Evolutionary conservation across 352 stramenopile genomes (phyloP), one percentile per base, ranked within the genome.

Genomic region (Phytophthora pseudosyringae): DNA sequence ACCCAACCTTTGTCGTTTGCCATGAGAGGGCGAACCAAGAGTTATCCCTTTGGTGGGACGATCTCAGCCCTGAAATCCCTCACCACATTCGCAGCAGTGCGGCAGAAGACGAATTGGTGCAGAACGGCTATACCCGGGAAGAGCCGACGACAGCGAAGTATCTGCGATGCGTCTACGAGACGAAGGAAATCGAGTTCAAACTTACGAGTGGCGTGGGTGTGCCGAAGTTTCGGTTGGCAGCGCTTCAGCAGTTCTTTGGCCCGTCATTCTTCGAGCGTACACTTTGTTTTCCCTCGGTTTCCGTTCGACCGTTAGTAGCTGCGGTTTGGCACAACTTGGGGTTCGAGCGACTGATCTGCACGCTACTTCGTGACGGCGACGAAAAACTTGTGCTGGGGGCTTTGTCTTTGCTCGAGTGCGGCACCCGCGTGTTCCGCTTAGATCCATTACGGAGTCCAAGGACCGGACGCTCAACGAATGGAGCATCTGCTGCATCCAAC

Each of bases 161-260:
- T 33, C 39, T 80, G 15, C n/a, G 45, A 12, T 64, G 39, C 4
- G 9, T 79, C 18, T 71, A 75, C 38, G 60, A 74, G 25, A 71
- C 64, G 4, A 64, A 81, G 18, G 77, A 83, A n/a, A 69, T 81
- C 11, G 63, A 71, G 18, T 86, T 86, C 39, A 81, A 80, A 50
- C 48, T 80, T 25, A 70, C 64, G 0, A 64, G 64, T 21, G 74
- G 63, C 1, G 59, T 73, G 18, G 45, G 64, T 12, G 60, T 78
- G 4, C 57, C 72, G 1, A 86, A 81, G 49, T 81, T 78, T 45
- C 77, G 77, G 10, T 50, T 80, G 4, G 69, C 74, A 21, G 64
- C 69, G 18, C 33, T 86, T 1, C 74, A 80, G 11, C 48, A 71
- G 41, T 80, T 75, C 43, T 78, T 86, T 6, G 63, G 69, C 4